Evolutionary conservation across 2,329 filamentous ascomycete species (phyloP).

Genomic region (Ceratocystis diversiconidia): DNA sequence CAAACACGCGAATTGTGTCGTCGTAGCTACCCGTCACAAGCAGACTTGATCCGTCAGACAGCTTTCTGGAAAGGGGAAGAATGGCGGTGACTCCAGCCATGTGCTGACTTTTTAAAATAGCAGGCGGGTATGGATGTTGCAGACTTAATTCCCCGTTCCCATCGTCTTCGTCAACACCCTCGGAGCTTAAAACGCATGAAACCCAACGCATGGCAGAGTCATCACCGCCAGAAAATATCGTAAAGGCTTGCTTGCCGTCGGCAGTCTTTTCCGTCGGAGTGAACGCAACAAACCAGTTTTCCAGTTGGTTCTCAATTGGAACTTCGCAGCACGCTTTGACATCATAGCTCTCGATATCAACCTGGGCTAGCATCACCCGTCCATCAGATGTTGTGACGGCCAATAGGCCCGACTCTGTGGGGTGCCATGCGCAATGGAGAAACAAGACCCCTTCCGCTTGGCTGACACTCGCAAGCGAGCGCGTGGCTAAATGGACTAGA

Average conservation of each 20-base stretch:
- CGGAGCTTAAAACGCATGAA: constrained; percentile 22
- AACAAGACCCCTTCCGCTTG: constrained; percentile 42
- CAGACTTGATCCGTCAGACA: constrained; percentile 35
- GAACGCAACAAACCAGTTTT: constrained; percentile 63
- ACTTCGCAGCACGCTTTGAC: constrained; percentile 27
- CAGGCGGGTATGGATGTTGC: constrained; percentile 21
- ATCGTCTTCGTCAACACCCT: constrained; percentile 17
- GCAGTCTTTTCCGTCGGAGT: constrained; percentile 24
- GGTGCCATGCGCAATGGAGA: constrained; percentile 62
- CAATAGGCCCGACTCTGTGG: constrained; percentile 38
- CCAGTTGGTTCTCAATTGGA: constrained; percentile 40
- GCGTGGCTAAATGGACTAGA: constrained; percentile 31
- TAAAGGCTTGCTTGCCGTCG: constrained; percentile 23
- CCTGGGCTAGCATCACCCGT: constrained; percentile 40
- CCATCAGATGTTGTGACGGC: constrained; percentile 60
- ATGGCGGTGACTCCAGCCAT: constrained; percentile 81
- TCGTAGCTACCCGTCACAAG: constrained; percentile 86
- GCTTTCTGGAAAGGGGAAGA: constrained; percentile 44
- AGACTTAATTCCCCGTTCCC: constrained; percentile 11
- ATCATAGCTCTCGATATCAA: constrained; percentile 30
- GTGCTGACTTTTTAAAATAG: constrained; percentile 38
- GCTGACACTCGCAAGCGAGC: constrained; percentile 36
- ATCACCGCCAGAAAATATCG: constrained; percentile 59
- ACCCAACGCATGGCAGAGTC: constrained; percentile 48
- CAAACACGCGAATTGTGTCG: constrained; percentile 59